These are phyloP conservation scores for Pleurotus eryngii DNA, from an alignment of 768 basidiomycete species.

Conservation along the genomic window DNA sequence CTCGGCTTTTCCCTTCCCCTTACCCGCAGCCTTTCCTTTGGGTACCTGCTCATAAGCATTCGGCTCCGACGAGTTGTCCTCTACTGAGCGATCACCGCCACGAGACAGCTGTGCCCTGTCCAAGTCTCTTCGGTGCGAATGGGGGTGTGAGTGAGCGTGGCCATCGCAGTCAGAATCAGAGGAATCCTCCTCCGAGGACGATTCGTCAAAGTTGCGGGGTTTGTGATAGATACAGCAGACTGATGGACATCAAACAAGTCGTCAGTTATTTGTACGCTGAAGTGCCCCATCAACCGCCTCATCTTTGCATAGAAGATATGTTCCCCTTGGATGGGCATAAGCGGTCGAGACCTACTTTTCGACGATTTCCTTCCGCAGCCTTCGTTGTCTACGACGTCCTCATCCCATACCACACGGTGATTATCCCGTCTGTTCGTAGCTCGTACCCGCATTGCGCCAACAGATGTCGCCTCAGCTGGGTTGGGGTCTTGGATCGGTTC, in stretches of 20 bases:
- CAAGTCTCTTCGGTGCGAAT: conserved; percentile 11
- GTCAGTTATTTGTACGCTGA: too few species aligned
- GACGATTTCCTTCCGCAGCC: conserved; percentile 86
- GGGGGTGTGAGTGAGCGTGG: conserved; percentile 21
- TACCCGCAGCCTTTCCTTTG: conserved; percentile 30
- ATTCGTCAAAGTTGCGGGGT: conserved; percentile 77
- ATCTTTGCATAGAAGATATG: too few species aligned
- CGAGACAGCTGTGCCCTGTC: neutral
- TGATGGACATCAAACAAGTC: conserved; percentile 25
- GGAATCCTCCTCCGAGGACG: conserved; percentile 56
- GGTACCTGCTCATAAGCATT: conserved; percentile 52
- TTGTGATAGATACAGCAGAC: conserved; percentile 97
- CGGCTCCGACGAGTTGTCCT: conserved; percentile 25
- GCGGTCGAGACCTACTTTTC: conserved; percentile 64
- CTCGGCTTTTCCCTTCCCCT: conserved; percentile 23
- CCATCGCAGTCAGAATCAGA: conserved; percentile 37
- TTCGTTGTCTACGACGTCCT: conserved; percentile 90
- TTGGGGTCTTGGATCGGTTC: conserved; percentile 25
- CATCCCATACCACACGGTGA: conserved; percentile 76
- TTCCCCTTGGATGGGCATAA: too few species aligned
- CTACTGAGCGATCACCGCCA: conserved; percentile 8
- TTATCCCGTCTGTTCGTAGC: conserved; percentile 34
- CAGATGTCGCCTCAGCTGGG: conserved; percentile 17
- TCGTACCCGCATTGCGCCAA: conserved; percentile 59
- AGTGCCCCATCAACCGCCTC: too few species aligned